These are phyloP conservation scores for Pseudocercospora fijiensis DNA, from an alignment of 2,329 filamentous ascomycete species.

Conservation along the genomic window DNA sequence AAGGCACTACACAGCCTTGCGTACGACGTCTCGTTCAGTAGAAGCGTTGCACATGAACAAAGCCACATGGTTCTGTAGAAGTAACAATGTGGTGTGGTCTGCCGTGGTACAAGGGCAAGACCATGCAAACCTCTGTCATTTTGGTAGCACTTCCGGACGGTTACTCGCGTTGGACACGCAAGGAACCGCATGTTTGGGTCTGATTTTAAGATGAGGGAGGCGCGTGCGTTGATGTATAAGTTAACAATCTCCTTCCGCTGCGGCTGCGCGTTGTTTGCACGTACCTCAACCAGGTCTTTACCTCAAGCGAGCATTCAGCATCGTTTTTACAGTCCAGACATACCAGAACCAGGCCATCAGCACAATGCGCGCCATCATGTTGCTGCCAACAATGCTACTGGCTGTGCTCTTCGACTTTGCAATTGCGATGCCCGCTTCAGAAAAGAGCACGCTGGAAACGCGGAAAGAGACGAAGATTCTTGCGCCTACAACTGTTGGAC, in stretches of 20 bases:
- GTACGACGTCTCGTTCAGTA: slow-evolving; percentile 4
- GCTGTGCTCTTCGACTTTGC: slow-evolving; percentile 9
- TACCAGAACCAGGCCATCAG: background rate
- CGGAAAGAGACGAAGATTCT: slow-evolving; percentile 20
- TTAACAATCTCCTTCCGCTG: background rate
- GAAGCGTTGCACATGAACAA: slow-evolving; percentile 4
- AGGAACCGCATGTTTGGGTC: slow-evolving; percentile 4
- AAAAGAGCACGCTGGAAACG: slow-evolving; percentile 2
- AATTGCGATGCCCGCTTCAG: slow-evolving; percentile 10
- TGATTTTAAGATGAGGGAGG: slow-evolving; percentile 6
- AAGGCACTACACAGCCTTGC: slow-evolving; percentile 10
- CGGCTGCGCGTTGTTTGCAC: background rate
- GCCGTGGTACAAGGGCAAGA: slow-evolving; percentile 1
- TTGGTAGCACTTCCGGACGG: slow-evolving; percentile 1
- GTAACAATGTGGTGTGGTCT: slow-evolving; percentile 6
- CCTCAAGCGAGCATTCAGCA: background rate
- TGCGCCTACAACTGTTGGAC: slow-evolving; percentile 20
- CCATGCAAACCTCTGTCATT: slow-evolving; percentile 4
- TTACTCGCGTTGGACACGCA: slow-evolving; percentile 5
- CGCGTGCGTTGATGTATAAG: slow-evolving; percentile 1
- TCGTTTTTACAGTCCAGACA: background rate
- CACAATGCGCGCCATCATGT: slow-evolving; percentile 6
- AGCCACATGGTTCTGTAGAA: slow-evolving; percentile 2
- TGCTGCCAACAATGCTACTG: slow-evolving; percentile 10
- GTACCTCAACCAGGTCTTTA: background rate